These are phyloP conservation scores for Entamoeba moshkovskii DNA, from an alignment of 208 protist genomes.

Conservation along the genomic window DNA sequence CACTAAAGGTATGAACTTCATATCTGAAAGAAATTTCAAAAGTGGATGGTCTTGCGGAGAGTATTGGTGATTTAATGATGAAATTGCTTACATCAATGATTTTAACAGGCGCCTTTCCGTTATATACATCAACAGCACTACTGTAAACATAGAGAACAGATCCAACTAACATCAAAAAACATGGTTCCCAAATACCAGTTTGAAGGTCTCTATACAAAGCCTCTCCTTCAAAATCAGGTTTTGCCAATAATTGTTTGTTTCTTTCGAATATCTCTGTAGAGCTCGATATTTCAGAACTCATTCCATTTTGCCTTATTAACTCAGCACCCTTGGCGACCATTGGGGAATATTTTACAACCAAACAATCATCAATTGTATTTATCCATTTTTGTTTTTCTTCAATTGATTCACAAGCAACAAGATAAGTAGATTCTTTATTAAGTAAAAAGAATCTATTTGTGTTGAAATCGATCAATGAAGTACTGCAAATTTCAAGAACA, in stretches of 20 bases:
- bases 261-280: neutral
- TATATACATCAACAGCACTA: neutral
- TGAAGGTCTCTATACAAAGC: neutral
- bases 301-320: neutral
- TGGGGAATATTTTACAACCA: neutral
- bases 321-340: neutral
- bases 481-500: neutral
- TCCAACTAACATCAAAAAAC: neutral
- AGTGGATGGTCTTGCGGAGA: neutral
- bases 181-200: neutral
- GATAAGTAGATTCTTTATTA: neutral
- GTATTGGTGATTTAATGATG: neutral
- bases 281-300: neutral
- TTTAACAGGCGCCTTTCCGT: neutral
- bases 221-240: neutral
- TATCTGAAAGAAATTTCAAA: neutral
- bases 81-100: neutral
- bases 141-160: neutral
- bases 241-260: neutral
- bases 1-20: neutral
- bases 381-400: neutral
- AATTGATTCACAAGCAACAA: neutral
- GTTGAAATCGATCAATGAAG: neutral
- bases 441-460: neutral
- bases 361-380: neutral